Percentiles rank a stretch among this genome's conserved stretches.
Evolutionary conservation across 1,284 basidiomycete species (phyloP).

Genomic region (Tetrapyrgos nigripes): DNA sequence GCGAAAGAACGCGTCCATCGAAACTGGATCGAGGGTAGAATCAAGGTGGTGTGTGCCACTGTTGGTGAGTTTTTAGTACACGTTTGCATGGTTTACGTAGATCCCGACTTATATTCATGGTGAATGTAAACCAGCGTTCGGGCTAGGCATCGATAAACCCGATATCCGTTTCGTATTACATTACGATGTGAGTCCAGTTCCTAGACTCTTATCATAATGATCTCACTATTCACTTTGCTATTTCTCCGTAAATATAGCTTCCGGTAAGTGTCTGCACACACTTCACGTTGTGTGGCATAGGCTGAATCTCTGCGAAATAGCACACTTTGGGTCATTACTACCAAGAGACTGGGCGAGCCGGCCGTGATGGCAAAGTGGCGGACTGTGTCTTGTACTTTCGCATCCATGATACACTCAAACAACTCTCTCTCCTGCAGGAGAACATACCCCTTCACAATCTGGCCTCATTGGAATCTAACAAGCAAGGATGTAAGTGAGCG

Average conservation of each 20-base stretch:
- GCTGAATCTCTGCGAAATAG: slow-evolving; percentile 38
- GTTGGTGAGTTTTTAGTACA: slow-evolving; percentile 53
- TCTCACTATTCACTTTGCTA: too few relatives aligned
- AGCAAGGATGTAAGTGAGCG: too few relatives aligned
- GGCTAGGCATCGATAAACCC: slow-evolving; percentile 87
- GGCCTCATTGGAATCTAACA: too few relatives aligned
- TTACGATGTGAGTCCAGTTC: slow-evolving; percentile 71
- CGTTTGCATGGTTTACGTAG: not conserved
- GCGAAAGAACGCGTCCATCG: slow-evolving; percentile 80
- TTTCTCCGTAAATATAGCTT: slow-evolving; percentile 61
- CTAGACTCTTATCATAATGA: too few relatives aligned
- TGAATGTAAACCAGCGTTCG: slow-evolving; percentile 74
- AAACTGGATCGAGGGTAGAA: slow-evolving; percentile 77
- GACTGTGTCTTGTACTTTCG: slow-evolving; percentile 86
- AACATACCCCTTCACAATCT: too few relatives aligned
- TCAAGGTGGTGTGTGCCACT: slow-evolving; percentile 92
- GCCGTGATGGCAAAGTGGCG: slow-evolving; percentile 77
- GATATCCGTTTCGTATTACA: slow-evolving; percentile 92
- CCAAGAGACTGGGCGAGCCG: slow-evolving; percentile 86
- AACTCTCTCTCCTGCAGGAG: too few relatives aligned
- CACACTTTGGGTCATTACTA: slow-evolving; percentile 83
- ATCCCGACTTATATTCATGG: too few relatives aligned
- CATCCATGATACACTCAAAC: slow-evolving; percentile 72
- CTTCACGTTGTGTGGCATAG: slow-evolving; percentile 25
- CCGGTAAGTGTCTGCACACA: slow-evolving; percentile 26